A percentile compares a stretch with the other conserved stretches of the same genome.
phyloP scores from a whole-genome alignment of 768 basidiomycete genomes.

The Gloeostereum incarnatum region DNA sequence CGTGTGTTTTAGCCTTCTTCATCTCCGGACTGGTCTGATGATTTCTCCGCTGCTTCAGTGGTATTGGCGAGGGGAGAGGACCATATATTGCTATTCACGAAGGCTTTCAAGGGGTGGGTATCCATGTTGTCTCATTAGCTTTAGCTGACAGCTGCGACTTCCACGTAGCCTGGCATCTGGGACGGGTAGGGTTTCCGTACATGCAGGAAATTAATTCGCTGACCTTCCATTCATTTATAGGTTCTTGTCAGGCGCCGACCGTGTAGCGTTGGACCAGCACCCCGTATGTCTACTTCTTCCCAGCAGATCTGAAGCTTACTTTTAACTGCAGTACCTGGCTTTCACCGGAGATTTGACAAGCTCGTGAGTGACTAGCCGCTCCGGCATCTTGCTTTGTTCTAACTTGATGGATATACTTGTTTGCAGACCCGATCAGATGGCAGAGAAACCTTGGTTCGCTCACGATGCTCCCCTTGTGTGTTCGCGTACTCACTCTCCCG shows the following conservation, averaged over 20 bases:
- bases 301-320: slow-evolving; percentile 33
- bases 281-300: slow-evolving; percentile 64
- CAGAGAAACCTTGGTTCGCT: slow-evolving; percentile 34
- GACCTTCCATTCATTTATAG: slow-evolving; percentile 20
- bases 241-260: slow-evolving; percentile 71
- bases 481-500: slow-evolving; percentile 8
- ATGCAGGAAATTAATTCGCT: slow-evolving; percentile 1
- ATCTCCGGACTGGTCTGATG: slow-evolving; percentile 1
- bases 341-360: slow-evolving; percentile 29
- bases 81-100: slow-evolving; percentile 56
- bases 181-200: slow-evolving; percentile 23
- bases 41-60: slow-evolving; percentile 29
- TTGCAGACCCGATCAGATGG: slow-evolving; percentile 27
- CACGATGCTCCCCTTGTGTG: no score
- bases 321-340: slow-evolving; percentile 28
- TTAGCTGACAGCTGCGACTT: slow-evolving; percentile 5
- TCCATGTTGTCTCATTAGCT: slow-evolving; percentile 17
- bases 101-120: slow-evolving; percentile 47
- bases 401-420: slow-evolving; percentile 6
- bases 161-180: slow-evolving; percentile 29
- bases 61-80: slow-evolving; percentile 50
- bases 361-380: slow-evolving; percentile 22
- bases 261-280: slow-evolving; percentile 69
- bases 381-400: slow-evolving; percentile 3
- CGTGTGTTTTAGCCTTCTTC: slow-evolving; percentile 14